Evolutionary conservation across 2,329 filamentous ascomycete genomes (phyloP).

Genomic region (Lasiodiplodia theobromae): DNA sequence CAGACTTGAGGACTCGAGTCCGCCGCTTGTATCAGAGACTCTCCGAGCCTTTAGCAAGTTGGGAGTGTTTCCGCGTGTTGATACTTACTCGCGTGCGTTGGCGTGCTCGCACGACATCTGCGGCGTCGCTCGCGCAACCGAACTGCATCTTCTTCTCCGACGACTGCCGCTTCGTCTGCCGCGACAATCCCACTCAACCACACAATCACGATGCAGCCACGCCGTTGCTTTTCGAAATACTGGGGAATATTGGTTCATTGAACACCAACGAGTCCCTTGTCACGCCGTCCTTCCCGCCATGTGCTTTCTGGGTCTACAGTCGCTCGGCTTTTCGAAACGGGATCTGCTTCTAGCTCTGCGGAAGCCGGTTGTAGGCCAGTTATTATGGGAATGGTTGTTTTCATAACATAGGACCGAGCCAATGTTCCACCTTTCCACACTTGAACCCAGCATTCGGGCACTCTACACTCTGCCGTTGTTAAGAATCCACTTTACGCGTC

Average conservation of each 20-base stretch:
- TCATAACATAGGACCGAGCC: too few relatives aligned
- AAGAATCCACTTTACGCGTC: too few relatives aligned
- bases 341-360: too few relatives aligned
- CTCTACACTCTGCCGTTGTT: too few relatives aligned
- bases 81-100: conserved; percentile 27
- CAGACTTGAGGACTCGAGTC: neutral
- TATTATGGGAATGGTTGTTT: too few relatives aligned
- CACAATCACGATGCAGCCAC: neutral
- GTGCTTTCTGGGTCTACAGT: too few relatives aligned
- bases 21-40: conserved; percentile 3
- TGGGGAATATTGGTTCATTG: neutral
- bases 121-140: conserved; percentile 22
- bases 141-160: neutral
- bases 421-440: too few relatives aligned
- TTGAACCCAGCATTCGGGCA: too few relatives aligned
- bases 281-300: neutral
- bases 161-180: conserved; percentile 8
- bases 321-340: too few relatives aligned
- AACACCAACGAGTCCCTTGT: neutral
- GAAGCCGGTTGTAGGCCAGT: too few relatives aligned
- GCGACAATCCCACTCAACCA: neutral
- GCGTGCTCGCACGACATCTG: conserved; percentile 31
- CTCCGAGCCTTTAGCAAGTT: conserved; percentile 10
- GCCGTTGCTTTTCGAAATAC: neutral
- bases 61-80: conserved; percentile 11